Evolutionary conservation across 2,329 filamentous ascomycete species (phyloP), one percentile per base, ranked within the genome.

Genomic region (Exophiala dermatitidis): DNA sequence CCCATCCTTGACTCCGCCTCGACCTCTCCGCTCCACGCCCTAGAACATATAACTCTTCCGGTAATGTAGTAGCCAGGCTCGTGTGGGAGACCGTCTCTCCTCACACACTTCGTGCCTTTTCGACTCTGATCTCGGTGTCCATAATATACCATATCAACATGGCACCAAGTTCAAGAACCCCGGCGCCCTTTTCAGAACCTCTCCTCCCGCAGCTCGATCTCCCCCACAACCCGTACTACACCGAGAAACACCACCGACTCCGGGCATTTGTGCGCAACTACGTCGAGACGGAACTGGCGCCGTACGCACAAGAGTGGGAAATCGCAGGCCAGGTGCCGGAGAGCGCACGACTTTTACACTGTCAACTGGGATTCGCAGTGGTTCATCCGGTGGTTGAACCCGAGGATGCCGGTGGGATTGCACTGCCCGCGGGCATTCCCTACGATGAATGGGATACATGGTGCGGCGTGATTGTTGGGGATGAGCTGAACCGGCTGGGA

Each of bases 361-460:
- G 78, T 33, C 73, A 78, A 52, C 76, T 89, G 77, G 70, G 90
- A 9, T 68, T 89, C 12, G 83, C 85, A 0, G 80, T 80, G 8
- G 72, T 89, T 26, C 89, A 33, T 84, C 86, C 0, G 77, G 84
- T 2, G 74, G 76, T 51, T 83, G 84, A 81, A 70, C 88, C 57
- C 82, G 83, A 68, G 76, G 74, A 48, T 64, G 84, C 31, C 82
- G 83, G 1, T 80, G 89, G 46, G 71, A 80, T 57, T 77, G 84
- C 62, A 77, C 89, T 89, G 33, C 72, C 83, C 0, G 84, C 83
- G 0, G 78, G 78, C 0, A 69, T 85, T 2, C 82, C 80, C 59
- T 80, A 88, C 2, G 84, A 88, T 63, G 83, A 90, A 30, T 90
- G 83, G 71, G 85, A 88, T 63, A 82, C 83, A 57, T 74, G 87